A percentile compares a stretch with the other conserved stretches of the same genome.
phyloP scores from a whole-genome alignment of 169 alveolate species.

The Eimeria praecox region DNA sequence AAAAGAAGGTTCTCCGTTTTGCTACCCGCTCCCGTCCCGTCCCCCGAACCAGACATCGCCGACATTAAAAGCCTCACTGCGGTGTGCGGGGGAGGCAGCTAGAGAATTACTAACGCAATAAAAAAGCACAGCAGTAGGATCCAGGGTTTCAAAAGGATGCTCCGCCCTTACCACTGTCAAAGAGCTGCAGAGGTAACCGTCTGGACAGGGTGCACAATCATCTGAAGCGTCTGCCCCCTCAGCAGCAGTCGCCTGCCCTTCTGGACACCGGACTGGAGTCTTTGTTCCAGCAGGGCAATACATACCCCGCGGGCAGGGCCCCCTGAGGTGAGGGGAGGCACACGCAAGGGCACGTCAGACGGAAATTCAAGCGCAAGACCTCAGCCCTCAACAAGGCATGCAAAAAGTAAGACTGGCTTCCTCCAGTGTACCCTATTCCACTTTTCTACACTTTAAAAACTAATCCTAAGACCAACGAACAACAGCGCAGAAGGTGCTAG shows the following conservation, averaged over 20 bases:
- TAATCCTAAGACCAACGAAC: background rate
- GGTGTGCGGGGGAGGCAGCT: background rate
- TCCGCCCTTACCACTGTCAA: conserved; percentile 14
- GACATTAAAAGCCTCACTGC: background rate
- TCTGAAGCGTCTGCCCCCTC: background rate
- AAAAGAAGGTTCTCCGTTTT: background rate
- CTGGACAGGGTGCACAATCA: conserved; percentile 50
- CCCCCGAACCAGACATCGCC: background rate
- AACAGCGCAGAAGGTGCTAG: background rate
- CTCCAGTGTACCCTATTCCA: background rate
- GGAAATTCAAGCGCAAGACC: background rate
- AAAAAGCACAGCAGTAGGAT: background rate
- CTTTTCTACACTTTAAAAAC: background rate
- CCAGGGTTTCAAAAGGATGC: background rate
- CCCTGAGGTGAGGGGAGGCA: background rate
- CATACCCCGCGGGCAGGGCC: conserved; percentile 33
- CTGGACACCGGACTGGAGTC: background rate
- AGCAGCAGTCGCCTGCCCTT: conserved; percentile 21
- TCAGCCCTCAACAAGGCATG: background rate
- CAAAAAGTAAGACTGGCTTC: background rate
- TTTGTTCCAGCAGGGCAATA: conserved; percentile 65
- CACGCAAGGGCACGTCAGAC: background rate
- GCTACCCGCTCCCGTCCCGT: no score
- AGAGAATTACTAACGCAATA: background rate
- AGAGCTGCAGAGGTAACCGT: conserved; percentile 49